These are phyloP conservation scores for Ganoderma meredithae DNA, from an alignment of 1,284 basidiomycete genomes.

Conservation along the genomic window DNA sequence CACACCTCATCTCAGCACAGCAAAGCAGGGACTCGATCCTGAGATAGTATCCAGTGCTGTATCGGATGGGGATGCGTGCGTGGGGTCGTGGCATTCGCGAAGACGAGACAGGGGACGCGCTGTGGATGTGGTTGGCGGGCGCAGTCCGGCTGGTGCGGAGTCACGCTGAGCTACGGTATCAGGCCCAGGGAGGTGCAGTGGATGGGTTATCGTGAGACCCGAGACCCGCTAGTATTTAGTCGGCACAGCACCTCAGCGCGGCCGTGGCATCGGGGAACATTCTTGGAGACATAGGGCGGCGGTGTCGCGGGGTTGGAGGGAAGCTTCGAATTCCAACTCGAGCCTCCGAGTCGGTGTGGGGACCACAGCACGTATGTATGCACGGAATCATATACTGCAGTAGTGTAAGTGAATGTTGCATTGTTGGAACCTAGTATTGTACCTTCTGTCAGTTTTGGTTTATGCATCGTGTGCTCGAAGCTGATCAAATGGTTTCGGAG, in stretches of 20 bases:
- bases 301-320: not conserved
- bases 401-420: not conserved
- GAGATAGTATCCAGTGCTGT: slow-evolving; percentile 11
- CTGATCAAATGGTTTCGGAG: not conserved
- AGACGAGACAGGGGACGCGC: not conserved
- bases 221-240: not conserved
- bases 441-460: not conserved
- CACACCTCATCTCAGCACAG: slow-evolving; percentile 53
- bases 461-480: not conserved
- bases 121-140: not conserved
- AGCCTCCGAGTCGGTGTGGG: not conserved
- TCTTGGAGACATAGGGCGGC: not conserved
- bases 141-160: slow-evolving; percentile 5
- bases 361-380: not conserved
- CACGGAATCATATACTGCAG: not conserved
- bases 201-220: not conserved
- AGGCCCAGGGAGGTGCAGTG: not conserved
- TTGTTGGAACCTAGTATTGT: not conserved
- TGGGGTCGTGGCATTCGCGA: not conserved
- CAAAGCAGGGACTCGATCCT: slow-evolving; percentile 23
- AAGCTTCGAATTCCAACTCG: not conserved
- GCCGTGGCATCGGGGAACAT: not conserved
- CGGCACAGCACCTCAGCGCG: not conserved
- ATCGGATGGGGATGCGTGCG: not conserved
- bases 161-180: not conserved